Percentiles rank a stretch among this genome's conserved stretches.
Evolutionary conservation across 768 basidiomycete species (phyloP).

Genomic region (Xerocomellus amylosporus): DNA sequence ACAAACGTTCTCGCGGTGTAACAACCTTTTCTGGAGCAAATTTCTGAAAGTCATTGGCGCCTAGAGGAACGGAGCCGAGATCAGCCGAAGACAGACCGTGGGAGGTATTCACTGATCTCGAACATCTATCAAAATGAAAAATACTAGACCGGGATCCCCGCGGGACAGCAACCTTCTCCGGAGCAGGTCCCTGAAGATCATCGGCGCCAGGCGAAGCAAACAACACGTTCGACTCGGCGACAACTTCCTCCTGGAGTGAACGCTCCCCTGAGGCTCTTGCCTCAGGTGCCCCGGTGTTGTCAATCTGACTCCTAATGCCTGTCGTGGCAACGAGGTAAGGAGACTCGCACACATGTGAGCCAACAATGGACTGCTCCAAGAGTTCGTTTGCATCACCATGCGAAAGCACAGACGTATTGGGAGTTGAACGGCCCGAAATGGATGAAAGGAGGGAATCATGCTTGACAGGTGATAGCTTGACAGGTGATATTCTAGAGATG

Average conservation of each 20-base stretch:
- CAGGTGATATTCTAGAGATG: conserved; percentile 13
- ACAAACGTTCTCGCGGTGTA: not conserved
- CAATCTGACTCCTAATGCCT: not conserved
- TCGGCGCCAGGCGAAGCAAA: not conserved
- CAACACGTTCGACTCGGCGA: not conserved
- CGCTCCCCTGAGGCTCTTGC: not conserved
- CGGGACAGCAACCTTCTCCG: not conserved
- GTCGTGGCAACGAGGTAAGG: not conserved
- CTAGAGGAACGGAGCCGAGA: not conserved
- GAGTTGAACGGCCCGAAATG: conserved; percentile 21
- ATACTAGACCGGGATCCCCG: not conserved
- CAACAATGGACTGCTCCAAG: not conserved
- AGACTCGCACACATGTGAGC: not conserved
- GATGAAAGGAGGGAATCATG: conserved; percentile 19
- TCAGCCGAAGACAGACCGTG: not conserved
- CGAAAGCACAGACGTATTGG: conserved; percentile 26
- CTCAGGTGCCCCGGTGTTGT: not conserved
- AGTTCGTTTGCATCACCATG: conserved; percentile 13
- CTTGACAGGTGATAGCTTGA: conserved; percentile 19
- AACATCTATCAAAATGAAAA: not conserved
- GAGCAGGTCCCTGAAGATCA: not conserved
- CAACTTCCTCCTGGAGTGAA: not conserved
- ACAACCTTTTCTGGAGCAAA: not conserved
- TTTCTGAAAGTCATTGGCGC: not conserved
- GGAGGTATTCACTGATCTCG: not conserved